These are phyloP conservation scores for Polygonum aviculare DNA, from an alignment of 148 eudicot genomes.

Conservation along the genomic window DNA sequence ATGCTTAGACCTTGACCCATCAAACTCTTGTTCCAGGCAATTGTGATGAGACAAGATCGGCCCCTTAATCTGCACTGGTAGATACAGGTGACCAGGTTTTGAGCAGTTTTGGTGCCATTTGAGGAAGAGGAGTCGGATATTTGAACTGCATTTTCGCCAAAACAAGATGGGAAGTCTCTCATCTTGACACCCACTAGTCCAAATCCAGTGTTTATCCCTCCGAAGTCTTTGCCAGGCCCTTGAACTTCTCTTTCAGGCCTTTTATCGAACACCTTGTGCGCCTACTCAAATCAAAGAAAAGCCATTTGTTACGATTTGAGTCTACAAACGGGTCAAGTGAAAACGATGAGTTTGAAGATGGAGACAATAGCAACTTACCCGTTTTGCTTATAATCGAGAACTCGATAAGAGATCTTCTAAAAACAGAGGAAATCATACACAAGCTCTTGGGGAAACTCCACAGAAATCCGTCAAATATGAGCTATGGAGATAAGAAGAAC, in stretches of 20 bases:
- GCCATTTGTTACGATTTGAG: not conserved
- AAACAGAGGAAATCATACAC: not conserved
- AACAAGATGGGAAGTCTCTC: constrained; percentile 60
- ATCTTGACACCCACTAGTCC: constrained; percentile 16
- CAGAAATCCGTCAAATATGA: constrained; percentile 17
- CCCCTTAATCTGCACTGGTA: constrained; percentile 50
- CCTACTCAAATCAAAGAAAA: not conserved
- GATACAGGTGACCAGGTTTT: constrained; percentile 45
- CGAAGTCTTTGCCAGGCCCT: not conserved
- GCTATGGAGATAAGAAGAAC: constrained; percentile 7
- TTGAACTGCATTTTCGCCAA: constrained; percentile 56
- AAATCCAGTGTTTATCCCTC: not conserved
- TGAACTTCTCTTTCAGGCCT: constrained; percentile 17
- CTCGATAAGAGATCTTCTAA: not conserved
- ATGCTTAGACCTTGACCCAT: constrained; percentile 59
- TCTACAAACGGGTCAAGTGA: constrained; percentile 4
- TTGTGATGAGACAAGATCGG: constrained; percentile 30
- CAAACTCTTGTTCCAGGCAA: constrained; percentile 51
- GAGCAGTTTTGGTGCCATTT: constrained; percentile 35
- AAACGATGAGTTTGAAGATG: constrained; percentile 1
- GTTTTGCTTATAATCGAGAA: not conserved
- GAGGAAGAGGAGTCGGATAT: constrained; percentile 50
- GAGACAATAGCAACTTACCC: not conserved
- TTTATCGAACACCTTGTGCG: constrained; percentile 26
- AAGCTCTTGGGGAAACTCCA: not conserved